A percentile compares a stretch with the other conserved stretches of the same genome.
phyloP scores from a whole-genome alignment of 805 yeast species.

The Groenewaldozyma tartarivorans region DNA sequence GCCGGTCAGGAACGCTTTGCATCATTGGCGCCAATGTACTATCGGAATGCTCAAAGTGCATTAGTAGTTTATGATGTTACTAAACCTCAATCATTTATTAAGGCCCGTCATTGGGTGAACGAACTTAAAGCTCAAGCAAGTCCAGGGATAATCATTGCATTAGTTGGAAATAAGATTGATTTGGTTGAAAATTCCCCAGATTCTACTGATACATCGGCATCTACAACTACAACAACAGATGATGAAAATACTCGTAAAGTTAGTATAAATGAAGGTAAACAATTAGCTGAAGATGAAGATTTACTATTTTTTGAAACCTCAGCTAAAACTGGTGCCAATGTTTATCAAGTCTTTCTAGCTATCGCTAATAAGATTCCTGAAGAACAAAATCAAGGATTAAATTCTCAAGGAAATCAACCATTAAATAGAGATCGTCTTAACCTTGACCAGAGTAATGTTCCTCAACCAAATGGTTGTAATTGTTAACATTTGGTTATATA shows the following conservation, averaged over 20 bases:
- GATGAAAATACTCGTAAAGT: conserved; percentile 60
- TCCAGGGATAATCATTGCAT: conserved; percentile 84
- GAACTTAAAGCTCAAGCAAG: conserved; percentile 92
- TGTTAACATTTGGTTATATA: too few relatives aligned
- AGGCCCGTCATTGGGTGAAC: conserved; percentile 97
- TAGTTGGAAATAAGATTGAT: conserved; percentile 90
- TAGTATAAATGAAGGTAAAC: conserved; percentile 75
- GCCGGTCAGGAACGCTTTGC: conserved; percentile 98
- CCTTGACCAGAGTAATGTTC: not conserved
- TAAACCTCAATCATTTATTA: conserved; percentile 86
- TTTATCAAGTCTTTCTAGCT: conserved; percentile 82
- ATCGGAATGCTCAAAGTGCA: conserved; percentile 95
- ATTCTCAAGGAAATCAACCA: not conserved
- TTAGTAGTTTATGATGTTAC: conserved; percentile 92
- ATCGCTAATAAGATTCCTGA: conserved; percentile 84
- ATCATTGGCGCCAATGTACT: conserved; percentile 92
- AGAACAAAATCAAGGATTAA: conserved; percentile 20
- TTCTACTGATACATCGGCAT: conserved; percentile 7
- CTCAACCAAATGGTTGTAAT: too few relatives aligned
- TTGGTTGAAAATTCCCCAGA: conserved; percentile 40
- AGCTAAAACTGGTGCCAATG: conserved; percentile 84
- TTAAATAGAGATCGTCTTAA: not conserved
- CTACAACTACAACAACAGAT: conserved; percentile 16
- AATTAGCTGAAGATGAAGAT: conserved; percentile 84
- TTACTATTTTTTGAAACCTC: conserved; percentile 52